Conservation (phyloP, 129 eudicot genomes). For the Calendula officinalis region DNA sequence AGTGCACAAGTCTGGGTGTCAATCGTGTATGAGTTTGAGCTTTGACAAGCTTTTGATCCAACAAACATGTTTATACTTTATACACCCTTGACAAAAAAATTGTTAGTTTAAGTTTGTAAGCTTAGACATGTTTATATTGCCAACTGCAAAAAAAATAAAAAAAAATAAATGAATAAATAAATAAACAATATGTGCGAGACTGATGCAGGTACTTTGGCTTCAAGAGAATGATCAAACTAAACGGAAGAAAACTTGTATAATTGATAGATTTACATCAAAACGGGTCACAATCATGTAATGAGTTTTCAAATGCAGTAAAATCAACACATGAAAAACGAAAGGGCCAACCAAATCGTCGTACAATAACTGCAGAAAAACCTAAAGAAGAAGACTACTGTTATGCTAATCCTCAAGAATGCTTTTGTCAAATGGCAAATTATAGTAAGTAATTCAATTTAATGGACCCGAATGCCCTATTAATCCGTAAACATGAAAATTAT, state of each 20-base stretch:
- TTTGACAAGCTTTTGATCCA: no score
- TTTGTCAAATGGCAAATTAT: conserved; percentile 57
- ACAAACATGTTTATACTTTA: no score
- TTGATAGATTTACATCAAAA: conserved; percentile 70
- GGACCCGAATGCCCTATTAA: no score
- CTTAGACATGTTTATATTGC: no score
- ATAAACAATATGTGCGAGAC: no score
- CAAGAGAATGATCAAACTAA: conserved; percentile 59
- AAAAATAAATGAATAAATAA: no score
- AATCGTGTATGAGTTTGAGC: no score
- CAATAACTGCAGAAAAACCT: conserved; percentile 61
- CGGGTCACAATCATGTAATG: conserved; percentile 66
- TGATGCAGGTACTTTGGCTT: conserved; percentile 89
- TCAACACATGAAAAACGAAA: conserved; percentile 53
- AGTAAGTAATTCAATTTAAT: conserved; percentile 33
- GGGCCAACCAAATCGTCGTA: conserved; percentile 67
- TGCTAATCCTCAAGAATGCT: conserved; percentile 95
- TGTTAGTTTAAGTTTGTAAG: no score
- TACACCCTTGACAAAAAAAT: no score
- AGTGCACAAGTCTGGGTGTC: no score
- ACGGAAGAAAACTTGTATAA: conserved; percentile 67
- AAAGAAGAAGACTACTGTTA: conserved; percentile 97
- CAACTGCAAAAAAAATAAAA: no score
- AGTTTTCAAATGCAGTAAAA: conserved; percentile 56
- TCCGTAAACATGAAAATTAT: not conserved